phyloP scores from a whole-genome alignment of 2,329 filamentous ascomycete genomes.

The Colletotrichum incanum region DNA sequence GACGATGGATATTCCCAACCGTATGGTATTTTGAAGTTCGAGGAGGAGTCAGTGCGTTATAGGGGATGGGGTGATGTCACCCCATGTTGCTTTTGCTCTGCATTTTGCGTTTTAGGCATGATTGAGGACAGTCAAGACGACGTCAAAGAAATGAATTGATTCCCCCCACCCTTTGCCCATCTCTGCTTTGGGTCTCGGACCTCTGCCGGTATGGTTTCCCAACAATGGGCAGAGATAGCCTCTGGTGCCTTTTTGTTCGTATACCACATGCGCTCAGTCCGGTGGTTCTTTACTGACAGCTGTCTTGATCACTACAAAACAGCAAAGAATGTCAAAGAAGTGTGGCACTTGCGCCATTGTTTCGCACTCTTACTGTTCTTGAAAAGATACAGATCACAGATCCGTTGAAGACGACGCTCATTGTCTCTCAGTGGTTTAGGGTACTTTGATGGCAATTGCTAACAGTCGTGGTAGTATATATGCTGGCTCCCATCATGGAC shows the following conservation, averaged over 20 bases:
- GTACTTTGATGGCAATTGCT: neutral
- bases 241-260: neutral
- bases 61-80: conserved; percentile 25
- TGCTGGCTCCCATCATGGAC: neutral
- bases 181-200: neutral
- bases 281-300: conserved; percentile 2
- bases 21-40: conserved; percentile 41
- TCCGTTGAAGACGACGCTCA: neutral
- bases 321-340: neutral
- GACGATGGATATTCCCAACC: conserved; percentile 44
- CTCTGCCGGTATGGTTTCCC: neutral
- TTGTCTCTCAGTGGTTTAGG: neutral
- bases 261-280: neutral
- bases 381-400: neutral
- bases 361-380: neutral
- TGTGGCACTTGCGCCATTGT: neutral
- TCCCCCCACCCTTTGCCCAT: conserved; percentile 1
- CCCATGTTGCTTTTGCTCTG: conserved; percentile 35
- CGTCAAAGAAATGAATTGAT: conserved; percentile 41
- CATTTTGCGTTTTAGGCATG: conserved; percentile 40
- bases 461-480: neutral
- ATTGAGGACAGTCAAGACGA: conserved; percentile 38
- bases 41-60: conserved; percentile 40
- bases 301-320: conserved; percentile 1
- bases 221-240: neutral